A percentile compares a stretch with the other conserved stretches of the same genome.
These are phyloP conservation scores for Hypomontagnella monticulosa DNA, from an alignment of 495 filamentous ascomycete species.

Conservation along the genomic window DNA sequence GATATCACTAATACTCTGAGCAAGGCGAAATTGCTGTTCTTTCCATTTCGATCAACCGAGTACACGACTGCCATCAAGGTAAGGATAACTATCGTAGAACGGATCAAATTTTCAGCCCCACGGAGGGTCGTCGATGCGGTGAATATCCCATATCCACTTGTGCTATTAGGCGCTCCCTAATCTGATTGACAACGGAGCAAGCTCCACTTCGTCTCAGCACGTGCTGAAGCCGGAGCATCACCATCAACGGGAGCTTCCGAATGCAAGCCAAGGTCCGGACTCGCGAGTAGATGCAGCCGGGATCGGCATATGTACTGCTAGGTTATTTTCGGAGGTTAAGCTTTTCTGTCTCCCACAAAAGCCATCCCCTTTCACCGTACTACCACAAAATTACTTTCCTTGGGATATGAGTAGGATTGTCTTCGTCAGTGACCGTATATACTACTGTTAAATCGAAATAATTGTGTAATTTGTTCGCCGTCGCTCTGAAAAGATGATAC, in stretches of 20 bases:
- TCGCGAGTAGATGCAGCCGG: slow-evolving; percentile 33
- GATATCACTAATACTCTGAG: no score
- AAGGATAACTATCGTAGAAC: no score
- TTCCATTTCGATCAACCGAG: no score
- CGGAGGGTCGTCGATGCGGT: slow-evolving; percentile 1
- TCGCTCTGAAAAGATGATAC: slow-evolving; percentile 21
- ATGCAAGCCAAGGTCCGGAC: slow-evolving; percentile 39
- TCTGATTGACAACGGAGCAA: neutral
- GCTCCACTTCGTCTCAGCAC: slow-evolving; percentile 14
- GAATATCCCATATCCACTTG: slow-evolving; percentile 7
- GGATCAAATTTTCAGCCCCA: neutral
- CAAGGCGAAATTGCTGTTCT: no score
- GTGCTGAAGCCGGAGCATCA: slow-evolving; percentile 8
- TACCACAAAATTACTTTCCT: neutral
- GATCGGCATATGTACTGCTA: slow-evolving; percentile 13
- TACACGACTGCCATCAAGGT: no score
- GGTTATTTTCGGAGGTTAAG: slow-evolving; percentile 8
- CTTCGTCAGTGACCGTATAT: neutral
- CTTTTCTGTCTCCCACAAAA: neutral
- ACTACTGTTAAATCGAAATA: no score
- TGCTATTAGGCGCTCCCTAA: slow-evolving; percentile 4
- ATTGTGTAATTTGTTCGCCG: no score
- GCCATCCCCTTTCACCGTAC: neutral
- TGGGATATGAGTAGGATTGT: neutral
- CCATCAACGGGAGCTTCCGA: slow-evolving; percentile 15